Base-by-base conservation (phyloP, 345 rosid genomes). In the Citrus mangshanensis region DNA sequence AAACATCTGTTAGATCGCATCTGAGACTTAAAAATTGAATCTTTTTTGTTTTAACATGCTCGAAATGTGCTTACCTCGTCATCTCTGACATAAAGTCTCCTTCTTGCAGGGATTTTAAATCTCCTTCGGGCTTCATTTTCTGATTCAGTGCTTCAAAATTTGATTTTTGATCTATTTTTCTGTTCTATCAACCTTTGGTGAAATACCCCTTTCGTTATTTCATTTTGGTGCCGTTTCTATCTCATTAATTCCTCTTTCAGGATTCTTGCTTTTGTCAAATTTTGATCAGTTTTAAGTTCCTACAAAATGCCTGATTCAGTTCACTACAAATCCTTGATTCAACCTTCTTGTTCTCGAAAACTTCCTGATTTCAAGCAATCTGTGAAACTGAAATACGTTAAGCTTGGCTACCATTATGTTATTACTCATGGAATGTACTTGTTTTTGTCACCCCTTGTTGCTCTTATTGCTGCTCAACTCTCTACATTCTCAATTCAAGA, bases 381-480 rank as follows among this genome's bases (percentile, higher is more conserved):
- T n/a, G 89, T 88, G 70, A 86, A 86, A 59, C 85, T 88, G 66
- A 88, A 86, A 78, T 81, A 88, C 37, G 89, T 86, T 22, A 88
- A 88, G 75, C 68, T 88, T 54, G 88, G 89, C 28, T 88, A 86
- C 77, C 89, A 81, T 73, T 76, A 86, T 67, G 78, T 88, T 21
- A 64, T 88, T 40, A 80, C 80, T 64, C 82, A 88, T 78, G 82
- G 83, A 27, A 78, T 84, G 83, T 84, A 88, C 65, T 86, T 88
- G 2, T 80, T 85, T 75, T 75, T 81, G 22, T 70, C 82, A 70
- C 92, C 92, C 56, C 79, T 85, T 68, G 68, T 86, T 49, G 83
- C 78, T 24, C 77, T 84, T 21, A 77, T 86, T 8, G 79, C 84
- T 2, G 84, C 87, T 1, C 86, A 89, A 67, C 81, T 85, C 38